Percentiles rank a stretch among this genome's conserved stretches.
Evolutionary conservation across 2,329 filamentous ascomycete genomes (phyloP).

Genomic region (Fusarium fujikuroi): DNA sequence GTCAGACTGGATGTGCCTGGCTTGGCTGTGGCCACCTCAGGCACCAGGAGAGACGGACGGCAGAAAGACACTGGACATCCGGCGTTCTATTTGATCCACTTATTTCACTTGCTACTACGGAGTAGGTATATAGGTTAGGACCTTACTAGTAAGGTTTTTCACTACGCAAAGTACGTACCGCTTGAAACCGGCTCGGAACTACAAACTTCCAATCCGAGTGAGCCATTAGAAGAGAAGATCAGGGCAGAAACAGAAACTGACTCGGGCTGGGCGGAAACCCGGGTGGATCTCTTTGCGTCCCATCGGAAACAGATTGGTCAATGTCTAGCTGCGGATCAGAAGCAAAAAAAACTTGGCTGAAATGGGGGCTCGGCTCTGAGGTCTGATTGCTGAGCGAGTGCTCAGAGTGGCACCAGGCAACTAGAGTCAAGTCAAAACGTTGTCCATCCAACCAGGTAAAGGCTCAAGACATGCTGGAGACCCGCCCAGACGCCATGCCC

Average conservation of each 20-base stretch:
- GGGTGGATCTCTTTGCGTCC: conserved; percentile 18
- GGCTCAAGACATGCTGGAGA: conserved; percentile 23
- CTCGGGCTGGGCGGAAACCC: conserved; percentile 30
- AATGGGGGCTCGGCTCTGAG: conserved; percentile 20
- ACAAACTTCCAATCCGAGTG: conserved; percentile 15
- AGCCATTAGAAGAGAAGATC: background rate
- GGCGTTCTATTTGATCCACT: background rate
- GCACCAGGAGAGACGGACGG: background rate
- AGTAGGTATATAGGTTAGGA: too few relatives aligned
- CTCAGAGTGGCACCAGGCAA: conserved; percentile 35
- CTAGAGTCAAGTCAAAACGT: conserved; percentile 30
- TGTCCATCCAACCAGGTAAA: conserved; percentile 43
- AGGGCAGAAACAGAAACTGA: conserved; percentile 24
- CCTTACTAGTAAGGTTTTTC: background rate
- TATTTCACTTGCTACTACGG: background rate
- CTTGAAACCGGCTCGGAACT: conserved; percentile 10
- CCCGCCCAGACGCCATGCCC: conserved; percentile 26
- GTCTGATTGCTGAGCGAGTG: background rate
- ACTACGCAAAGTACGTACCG: background rate
- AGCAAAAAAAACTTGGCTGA: conserved; percentile 25
- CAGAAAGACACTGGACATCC: background rate
- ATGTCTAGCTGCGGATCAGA: conserved; percentile 23
- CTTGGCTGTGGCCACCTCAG: conserved; percentile 3
- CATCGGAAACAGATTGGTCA: conserved; percentile 21
- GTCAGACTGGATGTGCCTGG: conserved; percentile 5